Base-by-base conservation (phyloP, 1,284 basidiomycete genomes). In the Papiliotrema nemorosa region DNA sequence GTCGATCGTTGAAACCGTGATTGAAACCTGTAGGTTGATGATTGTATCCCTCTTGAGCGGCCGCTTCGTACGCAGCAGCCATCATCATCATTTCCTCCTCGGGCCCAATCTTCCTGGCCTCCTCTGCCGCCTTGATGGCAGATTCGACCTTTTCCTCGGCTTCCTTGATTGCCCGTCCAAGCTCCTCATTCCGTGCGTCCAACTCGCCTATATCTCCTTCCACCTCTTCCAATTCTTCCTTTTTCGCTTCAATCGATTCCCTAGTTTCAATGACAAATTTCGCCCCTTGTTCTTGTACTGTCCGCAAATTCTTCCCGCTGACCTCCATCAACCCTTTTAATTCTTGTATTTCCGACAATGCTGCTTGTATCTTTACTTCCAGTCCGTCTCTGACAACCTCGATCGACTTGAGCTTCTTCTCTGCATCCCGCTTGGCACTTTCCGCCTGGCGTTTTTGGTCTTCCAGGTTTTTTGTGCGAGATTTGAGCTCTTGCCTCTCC, bases 391-490 rank as follows among this genome's bases (percentile, higher is more conserved):
- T 81, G 53, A 81, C 77, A 40, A 73, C 77, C 67, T 86, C 84
- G 3, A 84, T 84, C 16, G 80, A 78, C 61, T 85, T 87, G 51
- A 94, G 78, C 58, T 85, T 85, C 77, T 89, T 90, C 74, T 97
- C 93, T 2, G 86, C 88, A 35, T 97, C 91, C 41, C 85, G 80
- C 66, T 84, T 86, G 47, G 78, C 75, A 44, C 81, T 78, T 70
- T 97, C 93, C 5, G 91, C 88, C 41, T 79, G 78, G 35, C 93
- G 84, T 74, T 88, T 90, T 52, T 84, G 79, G 65, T 97, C 93
- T 63, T 97, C 93, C 6, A 96, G 78, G 0, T 78, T 74, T 73
- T 93, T 93, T 46, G 87, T 88, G 47, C 85, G 83, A 20, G 81
- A 72, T 70, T 91, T 93, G 50, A 90, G 77, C 67, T 96, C 90